Evolutionary conservation across 2,329 filamentous ascomycete genomes (phyloP).

Genomic region (Apiospora koreana): DNA sequence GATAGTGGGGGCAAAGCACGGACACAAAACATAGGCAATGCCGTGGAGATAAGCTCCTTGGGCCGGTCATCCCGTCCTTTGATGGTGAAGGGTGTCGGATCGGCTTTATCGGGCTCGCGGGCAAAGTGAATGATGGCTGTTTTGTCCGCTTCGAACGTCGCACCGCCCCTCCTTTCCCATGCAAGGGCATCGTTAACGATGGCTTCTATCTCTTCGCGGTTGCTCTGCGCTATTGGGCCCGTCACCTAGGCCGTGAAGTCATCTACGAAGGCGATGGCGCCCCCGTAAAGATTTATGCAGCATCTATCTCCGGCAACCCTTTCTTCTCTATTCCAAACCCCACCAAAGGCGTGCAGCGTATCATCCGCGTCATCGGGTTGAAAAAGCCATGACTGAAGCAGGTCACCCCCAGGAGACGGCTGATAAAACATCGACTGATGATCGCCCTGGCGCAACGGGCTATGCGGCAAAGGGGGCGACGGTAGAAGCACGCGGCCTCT

Average conservation of each 20-base stretch:
- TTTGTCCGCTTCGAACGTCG: conserved; percentile 27
- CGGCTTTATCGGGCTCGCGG: neutral
- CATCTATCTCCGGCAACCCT: neutral
- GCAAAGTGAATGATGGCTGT: conserved; percentile 23
- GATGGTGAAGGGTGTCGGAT: neutral
- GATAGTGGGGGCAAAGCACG: too few relatives aligned
- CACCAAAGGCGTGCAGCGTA: too few relatives aligned
- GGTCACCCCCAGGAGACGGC: too few relatives aligned
- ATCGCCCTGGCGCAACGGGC: neutral
- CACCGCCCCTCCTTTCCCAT: conserved; percentile 26
- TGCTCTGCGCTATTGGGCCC: conserved; percentile 6
- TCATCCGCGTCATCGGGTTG: too few relatives aligned
- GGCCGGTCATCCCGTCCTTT: neutral
- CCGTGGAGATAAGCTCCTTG: neutral
- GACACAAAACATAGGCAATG: too few relatives aligned
- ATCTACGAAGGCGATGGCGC: conserved; percentile 23
- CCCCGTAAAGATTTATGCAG: conserved; percentile 17
- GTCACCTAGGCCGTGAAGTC: neutral
- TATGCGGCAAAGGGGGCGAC: neutral
- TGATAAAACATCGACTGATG: conserved; percentile 8
- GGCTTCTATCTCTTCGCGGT: conserved; percentile 22
- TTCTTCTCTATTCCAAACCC: too few relatives aligned
- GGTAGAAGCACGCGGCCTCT: neutral
- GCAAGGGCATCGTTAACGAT: conserved; percentile 24
- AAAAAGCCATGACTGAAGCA: too few relatives aligned